Evolutionary conservation across 768 basidiomycete genomes (phyloP), one percentile per base, ranked within the genome.

Genomic region (Russula virescens): DNA sequence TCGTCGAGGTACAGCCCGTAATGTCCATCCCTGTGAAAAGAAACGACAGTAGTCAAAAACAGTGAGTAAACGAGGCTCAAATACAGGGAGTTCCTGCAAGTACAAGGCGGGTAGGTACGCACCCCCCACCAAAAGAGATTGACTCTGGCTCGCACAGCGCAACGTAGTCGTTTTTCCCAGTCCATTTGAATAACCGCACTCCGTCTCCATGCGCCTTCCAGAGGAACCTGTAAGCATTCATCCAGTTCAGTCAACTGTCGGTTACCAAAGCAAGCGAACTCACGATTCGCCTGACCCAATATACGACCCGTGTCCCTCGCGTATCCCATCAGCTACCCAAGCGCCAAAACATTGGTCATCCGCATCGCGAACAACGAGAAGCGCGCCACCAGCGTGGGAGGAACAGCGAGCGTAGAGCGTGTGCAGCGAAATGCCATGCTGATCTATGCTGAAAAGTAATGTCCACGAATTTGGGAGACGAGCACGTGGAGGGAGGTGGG

Each of bases 121-220:
- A 94, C 93, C 95, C 95, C 68, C 95, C 95, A 14, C 94, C 95
- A 69, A 96, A 92, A 1, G 91, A 92, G 63, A 97, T 78, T 67
- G 82, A 92, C 18, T 81, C 83, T 0, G 82, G 75, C 69, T 95
- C 91, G 73, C 92, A 94, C 8, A 96, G 78, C 23, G 91, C 86
- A 45, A 97, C 88, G 69, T 98, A 98, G 57, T 87, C 86, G 71
- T 98, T 99, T 72, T 76, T 83, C 3, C 93, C 94, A 0, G 94
- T 95, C 86, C 90, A 90, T 53, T 80, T 84, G 76, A 82, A 94
- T 31, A 91, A 80, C 28, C 83, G 76, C 46, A 94, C 69, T 5
- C 72, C 73, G 5, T 71, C 73, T 23, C 61, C 73, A 35, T 75
- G 72, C 65, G 83, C 81, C 61, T 80, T 83, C 90, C 89, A 94